Base-by-base conservation (phyloP, 1,139 yeast species). In the Arxiozyma telluris region DNA sequence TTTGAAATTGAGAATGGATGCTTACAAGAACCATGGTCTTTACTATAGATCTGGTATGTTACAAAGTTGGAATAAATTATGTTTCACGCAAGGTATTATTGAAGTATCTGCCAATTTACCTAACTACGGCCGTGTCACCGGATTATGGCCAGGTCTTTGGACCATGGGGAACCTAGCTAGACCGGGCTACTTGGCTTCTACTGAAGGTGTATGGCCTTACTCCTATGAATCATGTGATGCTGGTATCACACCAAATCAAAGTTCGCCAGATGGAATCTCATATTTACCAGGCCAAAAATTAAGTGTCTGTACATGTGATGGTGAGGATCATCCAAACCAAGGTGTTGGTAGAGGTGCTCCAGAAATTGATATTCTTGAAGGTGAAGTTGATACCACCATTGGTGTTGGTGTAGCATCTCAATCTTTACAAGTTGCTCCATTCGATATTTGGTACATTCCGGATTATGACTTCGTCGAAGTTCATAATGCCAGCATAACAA, bases 131-230 rank as follows among this genome's bases (percentile, higher is more conserved):
- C 73, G 79, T 55, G 75, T 82, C 25, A 76, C 82, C 11, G 96
- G 96, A 44, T 73, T 87, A 54, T 88, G 96, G 96, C 96, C 96
- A 0, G 96, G 95, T 71, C 67, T 87, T 54, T 88, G 96, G 96
- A 78, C 93, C 1, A 76, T 88, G 77, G 96, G 96, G 49, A 88
- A 88, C 63, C 73, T 88, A 55, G 96, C 86, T 30, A 78, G 96
- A 61, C 89, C 96, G 0, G 96, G 96, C 11, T 87, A 78, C 67
- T 67, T 82, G 66, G 90, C 91, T 3, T 71, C 88, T 15, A 80
- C 94, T 5, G 93, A 87, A 47, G 96, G 96, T 47, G 84, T 86
- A n/a, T 88, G 96, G 96, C 96, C 96, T 3, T 88, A 87, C 64
- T 76, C 89, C n/a, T 88, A 88, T 66, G 81, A 82, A 44, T 71